Conservation (phyloP, 1,284 basidiomycete genomes). For the Melanopsichium pennsylvanicum region DNA sequence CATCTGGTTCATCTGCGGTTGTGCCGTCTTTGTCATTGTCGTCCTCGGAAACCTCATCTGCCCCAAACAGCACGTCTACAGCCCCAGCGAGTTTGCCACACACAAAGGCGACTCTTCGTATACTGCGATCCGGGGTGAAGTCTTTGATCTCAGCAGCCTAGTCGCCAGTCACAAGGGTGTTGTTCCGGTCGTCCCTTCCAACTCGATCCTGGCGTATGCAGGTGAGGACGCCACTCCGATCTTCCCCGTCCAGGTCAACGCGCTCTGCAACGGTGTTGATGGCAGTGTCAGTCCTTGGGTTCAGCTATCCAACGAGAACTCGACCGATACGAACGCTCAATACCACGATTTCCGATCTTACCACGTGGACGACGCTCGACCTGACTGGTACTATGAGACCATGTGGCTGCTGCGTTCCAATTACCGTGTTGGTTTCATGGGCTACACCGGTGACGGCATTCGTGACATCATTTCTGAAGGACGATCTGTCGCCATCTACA, state of each 20-base stretch:
- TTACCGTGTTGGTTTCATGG: constrained; percentile 86
- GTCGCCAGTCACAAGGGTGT: constrained; percentile 71
- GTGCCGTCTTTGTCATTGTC: constrained; percentile 90
- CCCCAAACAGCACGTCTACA: constrained; percentile 91
- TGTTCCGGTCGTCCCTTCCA: constrained; percentile 79
- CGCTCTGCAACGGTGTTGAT: constrained; percentile 85
- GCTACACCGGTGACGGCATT: constrained; percentile 82
- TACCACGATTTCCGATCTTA: constrained; percentile 90
- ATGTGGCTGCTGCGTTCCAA: constrained; percentile 78
- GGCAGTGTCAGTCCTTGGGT: constrained; percentile 87
- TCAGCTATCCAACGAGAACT: constrained; percentile 79
- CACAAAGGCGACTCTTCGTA: constrained; percentile 80
- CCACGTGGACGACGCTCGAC: constrained; percentile 81
- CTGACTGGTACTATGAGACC: constrained; percentile 96
- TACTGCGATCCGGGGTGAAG: constrained; percentile 87
- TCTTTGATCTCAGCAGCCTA: constrained; percentile 76
- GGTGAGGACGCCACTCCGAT: constrained; percentile 79
- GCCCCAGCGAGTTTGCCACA: constrained; percentile 75
- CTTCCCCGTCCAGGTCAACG: constrained; percentile 96
- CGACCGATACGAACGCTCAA: constrained; percentile 75
- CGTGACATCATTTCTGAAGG: constrained; percentile 72
- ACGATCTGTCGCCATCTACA: constrained; percentile 81
- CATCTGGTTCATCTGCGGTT: constrained; percentile 91
- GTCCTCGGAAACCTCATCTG: constrained; percentile 88
- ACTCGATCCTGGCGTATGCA: constrained; percentile 82